These are phyloP conservation scores for Saccharomycopsis fodiens DNA, from an alignment of 805 yeast species.

Conservation along the genomic window DNA sequence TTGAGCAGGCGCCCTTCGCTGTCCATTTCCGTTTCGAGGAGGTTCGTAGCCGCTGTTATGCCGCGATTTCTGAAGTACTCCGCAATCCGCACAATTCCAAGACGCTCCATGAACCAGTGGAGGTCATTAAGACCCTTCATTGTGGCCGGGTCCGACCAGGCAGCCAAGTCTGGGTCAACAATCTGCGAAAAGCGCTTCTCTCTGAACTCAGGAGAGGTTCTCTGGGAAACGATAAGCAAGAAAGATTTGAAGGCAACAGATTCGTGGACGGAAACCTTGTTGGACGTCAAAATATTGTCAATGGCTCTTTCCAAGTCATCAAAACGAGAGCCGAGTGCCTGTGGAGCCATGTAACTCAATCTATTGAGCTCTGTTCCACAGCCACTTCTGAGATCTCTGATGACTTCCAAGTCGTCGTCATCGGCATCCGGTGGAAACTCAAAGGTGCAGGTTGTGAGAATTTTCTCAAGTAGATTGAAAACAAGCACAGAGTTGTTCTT, in stretches of 20 bases:
- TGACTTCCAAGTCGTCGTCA: conserved; percentile 73
- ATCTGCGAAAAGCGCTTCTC: conserved; percentile 69
- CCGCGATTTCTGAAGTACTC: conserved; percentile 80
- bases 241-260: conserved; percentile 91
- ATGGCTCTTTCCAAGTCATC: conserved; percentile 79
- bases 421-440: conserved; percentile 59
- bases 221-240: conserved; percentile 80
- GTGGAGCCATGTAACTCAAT: conserved; percentile 92
- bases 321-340: conserved; percentile 71
- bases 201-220: conserved; percentile 47
- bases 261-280: conserved; percentile 81
- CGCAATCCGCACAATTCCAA: conserved; percentile 91
- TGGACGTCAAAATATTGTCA: conserved; percentile 55
- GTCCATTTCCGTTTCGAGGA: conserved; percentile 79
- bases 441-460: conserved; percentile 76
- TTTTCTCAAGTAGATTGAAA: conserved; percentile 79
- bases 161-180: conserved; percentile 86
- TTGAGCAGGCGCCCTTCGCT: conserved; percentile 76
- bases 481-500: conserved; percentile 57
- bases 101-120: conserved; percentile 97
- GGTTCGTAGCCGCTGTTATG: conserved; percentile 67
- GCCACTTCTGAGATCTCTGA: conserved; percentile 81
- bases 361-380: conserved; percentile 94
- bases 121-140: conserved; percentile 83
- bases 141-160: conserved; percentile 91